Base-by-base conservation (phyloP, 106 monocot genomes). In the Dioscorea zingiberensis region DNA sequence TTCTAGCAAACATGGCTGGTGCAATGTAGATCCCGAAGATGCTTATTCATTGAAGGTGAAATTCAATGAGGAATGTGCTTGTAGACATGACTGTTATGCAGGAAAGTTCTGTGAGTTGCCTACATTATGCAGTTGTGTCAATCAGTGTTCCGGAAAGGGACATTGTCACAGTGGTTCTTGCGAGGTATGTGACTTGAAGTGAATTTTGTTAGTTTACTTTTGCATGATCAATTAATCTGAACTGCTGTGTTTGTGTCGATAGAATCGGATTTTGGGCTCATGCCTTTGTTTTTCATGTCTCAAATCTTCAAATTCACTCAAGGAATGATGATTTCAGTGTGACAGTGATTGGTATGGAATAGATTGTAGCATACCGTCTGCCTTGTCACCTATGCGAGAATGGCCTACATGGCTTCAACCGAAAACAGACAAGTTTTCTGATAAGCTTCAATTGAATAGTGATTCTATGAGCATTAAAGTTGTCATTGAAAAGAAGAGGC, bases 311-410 rank as follows among this genome's bases (percentile, higher is more conserved):
- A n/a, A 30, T 30, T 3, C 7, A 30, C 30, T 30, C 2, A 30
- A 30, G 7, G 2, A 30, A 30, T 30, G 7, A 30, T 30, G 30
- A 3, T 63, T 73, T 32, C 84, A 98, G 98, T 93, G 98, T 78
- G 61, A 80, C 66, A 74, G 64, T 48, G 84, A 78, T 28, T 93
- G 89, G 84, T 93, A 89, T 71, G 93, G 98, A 19, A 84, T 89
- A 63, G 98, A 98, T 80, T 98, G 98, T 76, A 93, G 98, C 59
- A 82, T 93, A 14, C 98, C 98, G 54, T 86, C 93, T 54, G 26
- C 76, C 48, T 60, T 47, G 47, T 79, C 89, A 24, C 64, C 81
- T 51, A 49, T 89, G 62, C 67, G 77, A 67, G 76, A 86, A 14
- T 87, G 83, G 88, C 98, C 98, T 26, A 71, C 21, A 47, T 98